Base-by-base conservation (phyloP, 352 stramenopile species). In the Thalassiosira hispida region DNA sequence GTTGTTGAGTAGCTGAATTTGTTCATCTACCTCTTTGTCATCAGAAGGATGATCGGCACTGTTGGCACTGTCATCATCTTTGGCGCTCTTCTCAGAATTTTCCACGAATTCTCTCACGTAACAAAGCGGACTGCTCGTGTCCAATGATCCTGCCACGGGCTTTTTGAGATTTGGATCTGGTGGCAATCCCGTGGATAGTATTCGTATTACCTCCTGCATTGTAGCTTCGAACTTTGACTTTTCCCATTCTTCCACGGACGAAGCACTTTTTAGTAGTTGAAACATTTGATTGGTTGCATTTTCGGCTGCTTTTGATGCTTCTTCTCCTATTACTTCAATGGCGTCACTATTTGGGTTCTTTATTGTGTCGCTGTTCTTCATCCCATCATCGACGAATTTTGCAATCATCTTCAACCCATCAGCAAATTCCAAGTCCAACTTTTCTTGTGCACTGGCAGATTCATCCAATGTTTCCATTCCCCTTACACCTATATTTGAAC, bases 341-440 rank as follows among this genome's bases (percentile, higher is more conserved):
- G 4, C 7, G 2, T 56, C 22, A 33, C 25, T 14, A 63, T 52
- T 49, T 40, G 42, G 23, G 25, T 40, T n/a, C 31, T 52, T 9
- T 29, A 40, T 18, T 1, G 27, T 52, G 6, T 38, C 27, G 29
- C 33, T 49, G 22, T 42, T 53, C 23, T 70, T 52, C 29, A 33
- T 61, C 25, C 56, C 47, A 47, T 49, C 27, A 69, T 93, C 88
- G 12, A 80, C 78, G 31, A 35, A 75, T 61, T 72, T 78, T 3
- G 74, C 73, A 71, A 94, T 77, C 25, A 81, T 73, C 38, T 78
- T 73, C 0, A 92, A 29, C n/a, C 90, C 90, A 79, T 93, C 88
- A 12, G 79, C 80, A 25, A 93, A 79, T 65, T 88, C 80, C 52
- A 93, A 83, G 84, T 94, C 90, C 31, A 92, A 72, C 52, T 80